Evolutionary conservation across 31 red algal species (phyloP).

Genomic region (Pterothamnion heteromorphum): DNA sequence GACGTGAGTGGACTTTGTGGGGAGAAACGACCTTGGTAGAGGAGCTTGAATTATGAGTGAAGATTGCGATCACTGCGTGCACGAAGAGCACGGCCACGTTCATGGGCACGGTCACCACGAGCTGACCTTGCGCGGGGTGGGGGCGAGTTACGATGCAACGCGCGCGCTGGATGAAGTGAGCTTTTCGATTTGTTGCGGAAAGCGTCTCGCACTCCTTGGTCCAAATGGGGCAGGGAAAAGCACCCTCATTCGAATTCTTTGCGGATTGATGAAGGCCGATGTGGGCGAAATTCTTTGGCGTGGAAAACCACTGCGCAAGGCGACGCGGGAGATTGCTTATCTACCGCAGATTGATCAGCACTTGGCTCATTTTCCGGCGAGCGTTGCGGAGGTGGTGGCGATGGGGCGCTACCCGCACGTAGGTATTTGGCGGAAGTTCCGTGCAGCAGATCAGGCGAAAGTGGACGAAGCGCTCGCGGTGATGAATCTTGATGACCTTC

Average conservation of each 20-base stretch:
- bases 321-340: not conserved
- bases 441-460: not conserved
- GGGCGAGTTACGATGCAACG: not conserved
- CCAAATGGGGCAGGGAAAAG: not conserved
- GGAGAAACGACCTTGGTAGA: too few species aligned
- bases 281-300: not conserved
- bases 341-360: not conserved
- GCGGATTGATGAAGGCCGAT: not conserved
- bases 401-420: not conserved
- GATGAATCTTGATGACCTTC: not conserved
- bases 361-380: not conserved
- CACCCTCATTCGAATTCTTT: not conserved
- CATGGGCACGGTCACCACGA: not conserved
- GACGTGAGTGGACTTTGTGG: too few species aligned
- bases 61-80: too few species aligned
- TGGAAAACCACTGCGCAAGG: not conserved
- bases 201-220: not conserved
- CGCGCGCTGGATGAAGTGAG: not conserved
- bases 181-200: not conserved
- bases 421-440: not conserved
- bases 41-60: too few species aligned
- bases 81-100: too few species aligned
- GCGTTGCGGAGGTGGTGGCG: not conserved
- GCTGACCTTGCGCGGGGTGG: not conserved
- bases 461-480: not conserved